phyloP scores from a whole-genome alignment of 257 asterid species.

The Nicotiana attenuata region DNA sequence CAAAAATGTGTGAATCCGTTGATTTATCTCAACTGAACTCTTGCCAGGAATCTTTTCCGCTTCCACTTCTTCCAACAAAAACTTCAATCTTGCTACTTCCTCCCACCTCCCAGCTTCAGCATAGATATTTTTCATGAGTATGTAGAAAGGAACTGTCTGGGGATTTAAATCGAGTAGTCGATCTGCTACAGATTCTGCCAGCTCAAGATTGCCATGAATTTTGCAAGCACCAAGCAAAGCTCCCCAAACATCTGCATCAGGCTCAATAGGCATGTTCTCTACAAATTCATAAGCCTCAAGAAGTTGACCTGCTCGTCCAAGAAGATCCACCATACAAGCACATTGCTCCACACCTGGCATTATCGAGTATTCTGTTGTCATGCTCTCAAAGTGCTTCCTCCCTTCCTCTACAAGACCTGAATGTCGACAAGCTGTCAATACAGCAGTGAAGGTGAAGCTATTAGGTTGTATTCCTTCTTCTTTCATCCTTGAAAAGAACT shows the following conservation, averaged over 20 bases:
- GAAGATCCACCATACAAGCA: constrained; percentile 19
- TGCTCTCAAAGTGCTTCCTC: constrained; percentile 16
- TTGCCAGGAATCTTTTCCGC: constrained; percentile 19
- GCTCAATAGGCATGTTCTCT: constrained; percentile 16
- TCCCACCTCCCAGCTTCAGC: constrained; percentile 21
- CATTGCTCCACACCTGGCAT: constrained; percentile 16
- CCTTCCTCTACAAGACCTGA: constrained; percentile 25
- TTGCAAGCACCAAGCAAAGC: constrained; percentile 24
- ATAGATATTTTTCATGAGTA: constrained; percentile 18
- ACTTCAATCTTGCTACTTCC: constrained; percentile 11
- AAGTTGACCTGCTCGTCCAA: constrained; percentile 17
- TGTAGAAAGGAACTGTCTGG: constrained; percentile 11
- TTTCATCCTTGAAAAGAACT: constrained; percentile 13
- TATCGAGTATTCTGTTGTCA: constrained; percentile 13
- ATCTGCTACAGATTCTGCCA: constrained; percentile 19
- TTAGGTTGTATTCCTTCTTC: constrained; percentile 19
- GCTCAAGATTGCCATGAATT: constrained; percentile 18
- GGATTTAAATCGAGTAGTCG: constrained; percentile 7
- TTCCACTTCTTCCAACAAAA: constrained; percentile 12
- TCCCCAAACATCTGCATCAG: constrained; percentile 19
- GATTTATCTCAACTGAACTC: constrained; percentile 20
- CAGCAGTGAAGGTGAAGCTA: constrained; percentile 17
- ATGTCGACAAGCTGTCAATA: constrained; percentile 21
- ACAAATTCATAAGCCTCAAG: constrained; percentile 20
- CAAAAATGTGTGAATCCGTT: constrained; percentile 9